A percentile compares a stretch with the other conserved stretches of the same genome.
phyloP scores from a whole-genome alignment of 2,329 filamentous ascomycete species.

The Juglanconis oblonga region DNA sequence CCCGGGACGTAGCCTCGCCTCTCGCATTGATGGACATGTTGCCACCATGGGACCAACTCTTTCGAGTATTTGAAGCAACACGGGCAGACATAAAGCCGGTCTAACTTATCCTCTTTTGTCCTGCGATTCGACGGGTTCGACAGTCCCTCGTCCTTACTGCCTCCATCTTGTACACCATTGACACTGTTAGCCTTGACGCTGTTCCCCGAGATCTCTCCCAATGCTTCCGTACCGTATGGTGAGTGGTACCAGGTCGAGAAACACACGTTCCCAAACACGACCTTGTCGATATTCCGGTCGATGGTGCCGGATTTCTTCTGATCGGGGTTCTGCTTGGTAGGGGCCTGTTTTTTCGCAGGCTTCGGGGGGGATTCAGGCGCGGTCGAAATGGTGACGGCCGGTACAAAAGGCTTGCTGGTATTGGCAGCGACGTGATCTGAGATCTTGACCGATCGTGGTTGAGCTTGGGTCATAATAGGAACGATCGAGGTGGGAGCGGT shows the following conservation, averaged over 20 bases:
- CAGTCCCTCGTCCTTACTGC: constrained; percentile 27
- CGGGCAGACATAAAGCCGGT: constrained; percentile 80
- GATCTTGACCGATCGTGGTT: constrained; percentile 11
- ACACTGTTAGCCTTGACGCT: constrained; percentile 26
- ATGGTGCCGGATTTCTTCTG: constrained; percentile 34
- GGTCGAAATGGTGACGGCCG: background rate
- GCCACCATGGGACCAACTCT: constrained; percentile 56
- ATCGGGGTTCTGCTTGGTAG: constrained; percentile 17
- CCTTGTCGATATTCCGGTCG: constrained; percentile 80
- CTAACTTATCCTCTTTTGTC: constrained; percentile 43
- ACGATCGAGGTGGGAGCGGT: background rate
- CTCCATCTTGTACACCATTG: constrained; percentile 29
- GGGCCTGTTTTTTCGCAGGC: constrained; percentile 6
- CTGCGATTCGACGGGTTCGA: constrained; percentile 2
- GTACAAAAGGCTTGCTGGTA: constrained; percentile 14
- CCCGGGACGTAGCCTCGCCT: constrained; percentile 56
- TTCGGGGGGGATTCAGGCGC: constrained; percentile 1
- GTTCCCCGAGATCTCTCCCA: constrained; percentile 45
- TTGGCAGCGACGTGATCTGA: constrained; percentile 15
- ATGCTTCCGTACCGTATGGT: constrained; percentile 74
- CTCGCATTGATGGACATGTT: constrained; percentile 58
- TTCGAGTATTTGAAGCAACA: constrained; percentile 91
- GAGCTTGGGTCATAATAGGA: constrained; percentile 12
- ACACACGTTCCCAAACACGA: constrained; percentile 78
- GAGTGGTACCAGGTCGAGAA: constrained; percentile 93